phyloP scores from a whole-genome alignment of 2,329 filamentous ascomycete species.

The Zymoseptoria pseudotritici region DNA sequence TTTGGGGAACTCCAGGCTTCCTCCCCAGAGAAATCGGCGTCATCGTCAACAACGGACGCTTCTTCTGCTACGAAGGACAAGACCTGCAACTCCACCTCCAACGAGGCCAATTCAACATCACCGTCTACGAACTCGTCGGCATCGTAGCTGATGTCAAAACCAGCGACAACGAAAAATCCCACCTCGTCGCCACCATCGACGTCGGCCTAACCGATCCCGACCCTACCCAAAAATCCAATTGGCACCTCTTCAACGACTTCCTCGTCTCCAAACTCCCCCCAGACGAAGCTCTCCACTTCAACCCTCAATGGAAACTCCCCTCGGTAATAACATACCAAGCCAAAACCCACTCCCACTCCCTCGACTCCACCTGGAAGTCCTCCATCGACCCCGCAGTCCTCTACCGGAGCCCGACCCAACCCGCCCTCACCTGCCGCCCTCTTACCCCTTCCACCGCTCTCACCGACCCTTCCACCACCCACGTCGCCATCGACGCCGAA shows the following conservation, averaged over 20 bases:
- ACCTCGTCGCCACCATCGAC: slow-evolving; percentile 87
- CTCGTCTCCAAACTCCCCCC: slow-evolving; percentile 71
- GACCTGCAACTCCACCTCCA: slow-evolving; percentile 76
- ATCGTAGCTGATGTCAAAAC: slow-evolving; percentile 85
- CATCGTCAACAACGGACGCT: slow-evolving; percentile 81
- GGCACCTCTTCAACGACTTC: slow-evolving; percentile 98
- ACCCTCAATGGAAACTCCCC: slow-evolving; percentile 85
- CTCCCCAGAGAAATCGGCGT: slow-evolving; percentile 90
- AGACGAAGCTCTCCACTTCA: slow-evolving; percentile 83
- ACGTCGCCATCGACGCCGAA: slow-evolving; percentile 89
- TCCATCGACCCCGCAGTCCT: slow-evolving; percentile 76
- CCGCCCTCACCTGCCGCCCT: slow-evolving; percentile 26
- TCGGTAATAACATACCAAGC: slow-evolving; percentile 81
- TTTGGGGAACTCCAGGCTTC: slow-evolving; percentile 88
- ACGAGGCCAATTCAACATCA: slow-evolving; percentile 69
- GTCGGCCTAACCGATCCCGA: slow-evolving; percentile 55
- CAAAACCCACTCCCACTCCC: slow-evolving; percentile 69
- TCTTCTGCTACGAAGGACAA: slow-evolving; percentile 90
- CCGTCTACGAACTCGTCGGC: slow-evolving; percentile 85
- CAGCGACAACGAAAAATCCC: slow-evolving; percentile 75
- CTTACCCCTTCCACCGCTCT: slow-evolving; percentile 42
- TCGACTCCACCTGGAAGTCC: slow-evolving; percentile 82
- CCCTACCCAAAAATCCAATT: slow-evolving; percentile 58
- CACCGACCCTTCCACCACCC: slow-evolving; percentile 49
- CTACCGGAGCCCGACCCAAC: slow-evolving; percentile 61